phyloP scores from a whole-genome alignment of 2,329 filamentous ascomycete species.

The Purpureocillium lavendulum region DNA sequence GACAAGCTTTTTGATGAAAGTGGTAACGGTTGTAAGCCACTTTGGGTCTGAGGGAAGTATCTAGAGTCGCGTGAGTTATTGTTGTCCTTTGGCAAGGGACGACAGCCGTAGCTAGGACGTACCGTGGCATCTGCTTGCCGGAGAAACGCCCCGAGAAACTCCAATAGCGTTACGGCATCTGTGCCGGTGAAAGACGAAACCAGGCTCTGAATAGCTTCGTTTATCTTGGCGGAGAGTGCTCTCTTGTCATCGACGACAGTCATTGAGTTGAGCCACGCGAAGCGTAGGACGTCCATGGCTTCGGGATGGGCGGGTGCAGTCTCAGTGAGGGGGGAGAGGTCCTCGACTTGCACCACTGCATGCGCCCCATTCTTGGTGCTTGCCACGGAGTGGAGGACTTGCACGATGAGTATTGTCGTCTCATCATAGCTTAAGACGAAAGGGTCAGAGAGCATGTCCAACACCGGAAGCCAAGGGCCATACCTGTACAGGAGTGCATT shows the following conservation, averaged over 20 bases:
- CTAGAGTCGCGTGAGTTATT: constrained; percentile 19
- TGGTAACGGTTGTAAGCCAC: constrained; percentile 43
- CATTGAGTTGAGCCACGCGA: constrained; percentile 47
- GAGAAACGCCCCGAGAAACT: constrained; percentile 46
- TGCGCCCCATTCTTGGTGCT: constrained; percentile 41
- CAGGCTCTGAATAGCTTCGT: constrained; percentile 37
- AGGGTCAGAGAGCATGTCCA: background rate
- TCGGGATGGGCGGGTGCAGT: constrained; percentile 44
- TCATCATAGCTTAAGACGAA: constrained; percentile 35
- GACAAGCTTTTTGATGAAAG: constrained; percentile 45
- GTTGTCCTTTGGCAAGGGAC: too few relatives aligned
- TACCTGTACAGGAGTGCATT: constrained; percentile 47
- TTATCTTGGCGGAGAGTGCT: constrained; percentile 31
- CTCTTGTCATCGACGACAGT: constrained; percentile 18
- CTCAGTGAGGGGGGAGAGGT: constrained; percentile 47
- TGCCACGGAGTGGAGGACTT: constrained; percentile 48
- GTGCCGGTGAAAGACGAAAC: constrained; percentile 48
- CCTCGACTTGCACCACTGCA: constrained; percentile 37
- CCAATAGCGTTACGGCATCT: constrained; percentile 50
- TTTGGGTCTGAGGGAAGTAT: constrained; percentile 37
- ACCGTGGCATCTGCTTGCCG: constrained; percentile 40
- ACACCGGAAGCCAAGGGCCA: constrained; percentile 4
- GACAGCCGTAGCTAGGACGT: constrained; percentile 16
- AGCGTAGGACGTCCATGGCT: constrained; percentile 46
- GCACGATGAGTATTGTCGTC: constrained; percentile 44